Evolutionary conservation across 306 rosid genomes (phyloP).

Genomic region (Leucaena leucocephala): DNA sequence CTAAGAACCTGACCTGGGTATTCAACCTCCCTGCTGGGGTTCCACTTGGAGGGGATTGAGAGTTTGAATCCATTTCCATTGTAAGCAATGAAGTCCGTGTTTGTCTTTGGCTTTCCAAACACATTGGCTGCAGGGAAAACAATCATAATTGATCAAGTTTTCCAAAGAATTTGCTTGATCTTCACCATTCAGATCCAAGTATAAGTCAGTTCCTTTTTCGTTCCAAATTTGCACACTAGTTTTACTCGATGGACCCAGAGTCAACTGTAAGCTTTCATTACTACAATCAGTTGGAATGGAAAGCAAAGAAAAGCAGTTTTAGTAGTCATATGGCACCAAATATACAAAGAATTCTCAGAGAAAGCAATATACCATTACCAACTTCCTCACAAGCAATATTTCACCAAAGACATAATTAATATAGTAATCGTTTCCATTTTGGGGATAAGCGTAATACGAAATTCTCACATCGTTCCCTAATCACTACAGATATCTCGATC

Average conservation of each 20-base stretch:
- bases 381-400: not conserved
- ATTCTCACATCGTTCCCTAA: not conserved
- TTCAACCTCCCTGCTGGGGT: constrained; percentile 90
- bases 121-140: constrained; percentile 75
- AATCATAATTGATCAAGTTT: constrained; percentile 11
- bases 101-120: constrained; percentile 89
- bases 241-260: constrained; percentile 12
- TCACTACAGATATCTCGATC: not conserved
- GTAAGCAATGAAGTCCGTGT: constrained; percentile 82
- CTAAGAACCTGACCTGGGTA: constrained; percentile 85
- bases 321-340: constrained; percentile 7
- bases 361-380: not conserved
- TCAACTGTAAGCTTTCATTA: not conserved
- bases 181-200: constrained; percentile 8
- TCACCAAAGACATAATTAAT: not conserved
- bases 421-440: not conserved
- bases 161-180: constrained; percentile 10
- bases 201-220: constrained; percentile 4
- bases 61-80: constrained; percentile 85
- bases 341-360: not conserved
- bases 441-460: not conserved
- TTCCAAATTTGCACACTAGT: not conserved
- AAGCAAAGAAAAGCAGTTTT: constrained; percentile 1
- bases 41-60: constrained; percentile 88
- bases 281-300: not conserved